Evolutionary conservation across 176 grass and related monocot genomes (phyloP), one percentile per base, ranked within the genome.

Genomic region (Musa beccarii): DNA sequence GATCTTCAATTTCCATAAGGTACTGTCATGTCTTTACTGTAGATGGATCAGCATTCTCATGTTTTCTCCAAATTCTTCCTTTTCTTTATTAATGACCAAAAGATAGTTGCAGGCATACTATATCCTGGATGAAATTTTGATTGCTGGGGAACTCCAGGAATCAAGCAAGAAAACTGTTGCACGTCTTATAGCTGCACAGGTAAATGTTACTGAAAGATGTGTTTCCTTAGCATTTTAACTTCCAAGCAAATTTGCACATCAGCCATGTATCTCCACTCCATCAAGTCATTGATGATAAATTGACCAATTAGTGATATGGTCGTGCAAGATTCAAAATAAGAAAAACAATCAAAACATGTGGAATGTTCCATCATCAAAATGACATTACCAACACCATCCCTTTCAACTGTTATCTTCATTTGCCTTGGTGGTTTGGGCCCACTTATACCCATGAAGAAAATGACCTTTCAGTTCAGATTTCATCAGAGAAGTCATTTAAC

Each of bases 1-100:
- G 61, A 90, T 90, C 63, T 90, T 90, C 87, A 94, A 94, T 77
- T 94, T 94, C 63, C 85, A 94, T 51, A 86, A 90, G 91, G 83
- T 87, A 67, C 11, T 20, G 22, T 54, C 73, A 4, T n/a, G 77
- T 23, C 66, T 75, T 1, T 49, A 26, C 20, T 23, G 2, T 55
- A 68, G 24, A 49, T 79, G 51, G 63, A 51, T 23, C 19, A 66
- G 16, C 52, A 24, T 69, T 24, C 2, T 1, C 22, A 12, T 25
- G 7, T 26, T 43, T 7, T 24, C 24, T 78, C n/a, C 7, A 12
- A 11, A 22, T 52, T 54, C 49, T 53, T 15, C 6, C 14, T 6
- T 26, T 56, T 77, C 63, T 43, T 52, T 53, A 53, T 53, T 51
- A 52, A 16, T 69, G 69, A 21, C 59, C 34, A 43, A 43, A 21